Percentiles rank a stretch among this genome's conserved stretches.
These are phyloP conservation scores for Solanum rostratum DNA, from an alignment of 257 asterid genomes.

Conservation along the genomic window DNA sequence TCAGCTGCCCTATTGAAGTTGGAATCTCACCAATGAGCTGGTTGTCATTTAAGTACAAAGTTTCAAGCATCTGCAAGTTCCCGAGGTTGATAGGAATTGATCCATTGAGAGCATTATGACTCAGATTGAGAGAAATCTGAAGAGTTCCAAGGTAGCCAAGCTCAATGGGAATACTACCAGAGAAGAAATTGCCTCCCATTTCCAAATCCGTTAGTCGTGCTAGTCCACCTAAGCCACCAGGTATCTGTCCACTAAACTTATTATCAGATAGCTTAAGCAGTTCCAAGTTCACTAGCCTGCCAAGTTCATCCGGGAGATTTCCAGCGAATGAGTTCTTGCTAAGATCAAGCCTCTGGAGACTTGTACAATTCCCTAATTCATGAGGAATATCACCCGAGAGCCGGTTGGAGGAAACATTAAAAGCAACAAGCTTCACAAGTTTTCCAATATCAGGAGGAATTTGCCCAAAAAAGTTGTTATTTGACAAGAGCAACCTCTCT, in stretches of 20 bases:
- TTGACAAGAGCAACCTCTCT: conserved; percentile 65
- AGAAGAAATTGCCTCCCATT: conserved; percentile 72
- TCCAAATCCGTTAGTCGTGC: conserved; percentile 60
- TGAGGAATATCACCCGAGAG: conserved; percentile 52
- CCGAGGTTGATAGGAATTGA: conserved; percentile 52
- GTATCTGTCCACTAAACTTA: conserved; percentile 43
- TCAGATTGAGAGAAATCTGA: conserved; percentile 69
- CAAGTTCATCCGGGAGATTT: conserved; percentile 45
- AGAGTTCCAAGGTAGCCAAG: conserved; percentile 61
- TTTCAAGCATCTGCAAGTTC: conserved; percentile 71
- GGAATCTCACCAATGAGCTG: conserved; percentile 78
- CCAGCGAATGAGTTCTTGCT: conserved; percentile 56
- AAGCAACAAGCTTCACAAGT: conserved; percentile 63
- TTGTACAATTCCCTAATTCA: conserved; percentile 60
- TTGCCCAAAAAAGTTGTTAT: conserved; percentile 52
- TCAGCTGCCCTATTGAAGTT: conserved; percentile 45
- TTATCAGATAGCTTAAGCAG: conserved; percentile 67
- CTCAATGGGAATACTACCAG: conserved; percentile 59
- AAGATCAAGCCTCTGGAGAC: conserved; percentile 82
- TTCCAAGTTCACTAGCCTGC: conserved; percentile 65
- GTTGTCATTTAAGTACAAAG: conserved; percentile 62
- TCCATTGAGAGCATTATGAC: conserved; percentile 59
- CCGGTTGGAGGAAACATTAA: conserved; percentile 60
- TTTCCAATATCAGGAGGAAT: conserved; percentile 74
- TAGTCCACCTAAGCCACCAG: conserved; percentile 54